These are phyloP conservation scores for Dictyostelium purpureum DNA, from an alignment of 78 protist species.

Conservation along the genomic window DNA sequence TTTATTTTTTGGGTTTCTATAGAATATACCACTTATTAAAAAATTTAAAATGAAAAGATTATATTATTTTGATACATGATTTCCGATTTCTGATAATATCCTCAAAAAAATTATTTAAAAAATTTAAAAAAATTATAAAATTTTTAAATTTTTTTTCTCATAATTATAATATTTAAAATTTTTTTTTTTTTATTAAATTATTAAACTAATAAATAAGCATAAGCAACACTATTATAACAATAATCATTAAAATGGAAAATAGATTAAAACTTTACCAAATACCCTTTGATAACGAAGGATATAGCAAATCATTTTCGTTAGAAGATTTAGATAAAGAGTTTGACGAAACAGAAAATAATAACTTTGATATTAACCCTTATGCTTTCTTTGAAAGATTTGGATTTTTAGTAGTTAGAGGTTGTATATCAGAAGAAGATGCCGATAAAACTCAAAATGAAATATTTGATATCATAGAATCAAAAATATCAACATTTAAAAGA, in stretches of 20 bases:
- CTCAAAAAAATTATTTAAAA: no score
- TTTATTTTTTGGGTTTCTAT: no score
- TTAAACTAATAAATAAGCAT: no score
- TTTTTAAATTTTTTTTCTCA: not conserved
- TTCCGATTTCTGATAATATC: no score
- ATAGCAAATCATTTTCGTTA: conserved; percentile 11
- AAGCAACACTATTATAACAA: not conserved
- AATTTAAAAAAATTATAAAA: no score
- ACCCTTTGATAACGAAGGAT: conserved; percentile 27
- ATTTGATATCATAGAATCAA: conserved; percentile 58
- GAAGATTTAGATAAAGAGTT: not conserved
- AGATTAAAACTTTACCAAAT: not conserved
- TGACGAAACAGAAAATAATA: not conserved
- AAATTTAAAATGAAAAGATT: no score
- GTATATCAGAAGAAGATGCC: conserved; percentile 5
- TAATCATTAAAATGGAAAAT: not conserved
- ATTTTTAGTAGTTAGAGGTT: conserved; percentile 42
- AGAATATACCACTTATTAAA: no score
- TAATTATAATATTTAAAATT: no score
- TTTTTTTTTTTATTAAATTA: no score
- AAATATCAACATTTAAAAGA: conserved; percentile 37
- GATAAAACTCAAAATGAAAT: conserved; percentile 46
- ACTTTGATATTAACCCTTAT: not conserved
- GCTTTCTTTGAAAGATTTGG: conserved; percentile 50
- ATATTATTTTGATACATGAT: no score